These are phyloP conservation scores for Pyrenula aspistea DNA, from an alignment of 495 filamentous ascomycete species.

Conservation along the genomic window DNA sequence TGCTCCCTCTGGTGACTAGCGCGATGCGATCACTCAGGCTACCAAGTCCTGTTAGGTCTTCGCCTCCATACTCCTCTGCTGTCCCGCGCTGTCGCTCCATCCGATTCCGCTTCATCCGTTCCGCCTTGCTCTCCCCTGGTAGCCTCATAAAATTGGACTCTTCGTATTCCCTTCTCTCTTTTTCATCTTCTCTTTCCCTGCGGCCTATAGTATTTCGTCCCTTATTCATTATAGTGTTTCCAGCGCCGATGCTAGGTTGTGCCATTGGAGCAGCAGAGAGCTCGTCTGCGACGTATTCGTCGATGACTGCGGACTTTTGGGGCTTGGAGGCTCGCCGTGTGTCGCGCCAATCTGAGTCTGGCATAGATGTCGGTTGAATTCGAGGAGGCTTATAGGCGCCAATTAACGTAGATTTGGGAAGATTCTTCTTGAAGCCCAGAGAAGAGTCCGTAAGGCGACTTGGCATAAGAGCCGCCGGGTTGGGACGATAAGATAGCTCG, in stretches of 20 bases:
- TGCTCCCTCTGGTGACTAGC: conserved; percentile 47
- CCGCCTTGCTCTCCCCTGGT: conserved; percentile 72
- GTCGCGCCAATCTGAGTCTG: conserved; percentile 41
- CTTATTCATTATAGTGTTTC: conserved; percentile 48
- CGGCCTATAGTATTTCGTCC: conserved; percentile 64
- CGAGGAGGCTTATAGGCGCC: conserved; percentile 75
- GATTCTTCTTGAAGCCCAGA: conserved; percentile 9
- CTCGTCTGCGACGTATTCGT: conserved; percentile 76
- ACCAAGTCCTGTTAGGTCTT: conserved; percentile 70
- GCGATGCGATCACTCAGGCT: conserved; percentile 70
- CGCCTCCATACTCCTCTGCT: conserved; percentile 60
- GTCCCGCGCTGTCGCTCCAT: conserved; percentile 34
- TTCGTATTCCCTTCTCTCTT: conserved; percentile 66
- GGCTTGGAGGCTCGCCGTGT: conserved; percentile 18
- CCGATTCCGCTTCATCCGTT: conserved; percentile 31
- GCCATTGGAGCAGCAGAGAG: conserved; percentile 65
- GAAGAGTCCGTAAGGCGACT: conserved; percentile 15
- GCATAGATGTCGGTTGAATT: conserved; percentile 62
- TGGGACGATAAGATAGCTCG: conserved; percentile 58
- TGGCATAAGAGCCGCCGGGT: conserved; percentile 43
- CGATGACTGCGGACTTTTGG: conserved; percentile 62
- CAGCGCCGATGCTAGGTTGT: conserved; percentile 68
- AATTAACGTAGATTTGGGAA: conserved; percentile 21
- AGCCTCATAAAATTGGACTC: conserved; percentile 78
- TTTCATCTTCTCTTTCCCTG: conserved; percentile 56